These are phyloP conservation scores for Ehretia macrophylla DNA, from an alignment of 257 asterid genomes.

Conservation along the genomic window DNA sequence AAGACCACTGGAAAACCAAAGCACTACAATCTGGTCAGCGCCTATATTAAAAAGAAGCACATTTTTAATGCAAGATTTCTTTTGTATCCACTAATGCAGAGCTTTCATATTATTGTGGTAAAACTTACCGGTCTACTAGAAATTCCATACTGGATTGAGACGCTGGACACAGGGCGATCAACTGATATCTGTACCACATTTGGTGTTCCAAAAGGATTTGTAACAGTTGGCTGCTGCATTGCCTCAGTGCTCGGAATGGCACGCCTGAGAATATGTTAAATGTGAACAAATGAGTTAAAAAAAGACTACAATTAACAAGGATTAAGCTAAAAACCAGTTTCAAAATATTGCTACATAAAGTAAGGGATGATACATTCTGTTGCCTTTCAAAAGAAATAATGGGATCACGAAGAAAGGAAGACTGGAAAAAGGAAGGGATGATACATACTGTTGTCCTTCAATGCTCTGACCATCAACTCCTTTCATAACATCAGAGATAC, in stretches of 20 bases:
- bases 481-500: no score
- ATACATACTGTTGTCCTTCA: no score
- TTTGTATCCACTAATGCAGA: no score
- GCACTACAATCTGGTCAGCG: background rate
- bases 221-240: constrained; percentile 2
- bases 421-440: no score
- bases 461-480: no score
- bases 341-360: no score
- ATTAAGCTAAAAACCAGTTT: no score
- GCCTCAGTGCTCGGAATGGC: constrained; percentile 4
- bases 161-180: background rate
- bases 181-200: constrained; percentile 11
- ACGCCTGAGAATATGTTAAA: constrained; percentile 14
- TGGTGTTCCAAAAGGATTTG: constrained; percentile 17
- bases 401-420: no score
- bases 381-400: no score
- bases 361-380: no score
- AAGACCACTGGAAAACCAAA: background rate
- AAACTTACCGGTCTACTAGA: constrained; percentile 30
- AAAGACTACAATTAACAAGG: no score
- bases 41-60: no score
- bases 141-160: constrained; percentile 27
- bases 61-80: background rate
- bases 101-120: background rate
- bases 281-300: background rate